Percentiles rank a stretch among this genome's conserved stretches.
phyloP scores from a whole-genome alignment of 352 stramenopile genomes.

The Aphanomyces stellatus region DNA sequence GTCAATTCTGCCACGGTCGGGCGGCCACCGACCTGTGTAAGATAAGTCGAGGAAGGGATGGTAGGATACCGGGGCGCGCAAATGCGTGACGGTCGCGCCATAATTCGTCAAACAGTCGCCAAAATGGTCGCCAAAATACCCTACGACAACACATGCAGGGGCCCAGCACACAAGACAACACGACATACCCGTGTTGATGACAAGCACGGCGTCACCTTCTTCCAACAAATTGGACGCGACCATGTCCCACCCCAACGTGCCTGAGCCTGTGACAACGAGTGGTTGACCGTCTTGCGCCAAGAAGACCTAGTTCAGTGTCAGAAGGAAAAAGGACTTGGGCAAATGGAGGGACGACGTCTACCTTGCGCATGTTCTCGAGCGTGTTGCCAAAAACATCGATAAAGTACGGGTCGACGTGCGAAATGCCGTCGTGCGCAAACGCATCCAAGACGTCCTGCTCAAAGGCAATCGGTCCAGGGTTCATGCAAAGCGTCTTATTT shows the following conservation, averaged over 20 bases:
- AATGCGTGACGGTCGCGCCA: constrained; percentile 48
- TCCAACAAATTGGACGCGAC: constrained; percentile 67
- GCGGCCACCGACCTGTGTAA: constrained; percentile 38
- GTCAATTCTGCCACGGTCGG: constrained; percentile 41
- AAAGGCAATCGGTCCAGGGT: constrained; percentile 75
- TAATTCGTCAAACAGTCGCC: constrained; percentile 60
- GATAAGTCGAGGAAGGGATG: too few relatives aligned
- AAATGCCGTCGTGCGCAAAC: constrained; percentile 67
- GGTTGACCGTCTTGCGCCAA: constrained; percentile 59
- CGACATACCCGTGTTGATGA: constrained; percentile 52
- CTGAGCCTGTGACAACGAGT: constrained; percentile 53
- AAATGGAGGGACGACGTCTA: neutral
- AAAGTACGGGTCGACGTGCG: constrained; percentile 67
- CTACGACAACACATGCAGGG: constrained; percentile 17
- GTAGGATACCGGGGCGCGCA: constrained; percentile 35
- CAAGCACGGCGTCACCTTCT: constrained; percentile 48
- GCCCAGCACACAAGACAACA: neutral
- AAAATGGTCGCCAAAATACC: constrained; percentile 72
- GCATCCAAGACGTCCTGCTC: constrained; percentile 58
- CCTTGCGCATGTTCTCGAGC: constrained; percentile 74
- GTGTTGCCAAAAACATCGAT: constrained; percentile 68
- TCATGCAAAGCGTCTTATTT: constrained; percentile 72
- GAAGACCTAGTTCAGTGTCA: constrained; percentile 29
- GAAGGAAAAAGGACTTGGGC: neutral
- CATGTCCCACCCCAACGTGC: constrained; percentile 74